phyloP scores from a whole-genome alignment of 306 rosid genomes.

The Cucumis melo region DNA sequence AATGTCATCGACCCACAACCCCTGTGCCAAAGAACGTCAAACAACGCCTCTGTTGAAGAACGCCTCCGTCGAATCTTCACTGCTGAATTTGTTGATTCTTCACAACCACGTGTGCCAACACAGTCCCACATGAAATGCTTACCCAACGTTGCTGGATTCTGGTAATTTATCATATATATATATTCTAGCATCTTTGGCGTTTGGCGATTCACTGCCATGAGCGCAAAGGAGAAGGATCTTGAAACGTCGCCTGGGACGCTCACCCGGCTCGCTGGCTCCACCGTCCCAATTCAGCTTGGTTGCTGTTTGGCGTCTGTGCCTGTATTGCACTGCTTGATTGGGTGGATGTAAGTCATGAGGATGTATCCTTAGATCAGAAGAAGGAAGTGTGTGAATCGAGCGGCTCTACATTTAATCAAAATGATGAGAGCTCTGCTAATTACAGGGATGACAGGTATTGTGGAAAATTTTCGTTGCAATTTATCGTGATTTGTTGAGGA shows the following conservation, averaged over 20 bases:
- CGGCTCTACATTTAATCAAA: background rate
- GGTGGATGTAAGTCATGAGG: constrained; percentile 14
- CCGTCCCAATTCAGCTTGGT: constrained; percentile 76
- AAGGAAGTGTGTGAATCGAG: constrained; percentile 4
- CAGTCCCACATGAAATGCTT: too few relatives aligned
- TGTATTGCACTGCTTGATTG: constrained; percentile 49
- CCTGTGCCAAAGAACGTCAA: too few relatives aligned
- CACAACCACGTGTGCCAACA: too few relatives aligned
- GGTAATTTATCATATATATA: too few relatives aligned
- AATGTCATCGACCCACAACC: too few relatives aligned
- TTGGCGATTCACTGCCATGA: constrained; percentile 28
- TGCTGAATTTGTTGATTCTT: too few relatives aligned
- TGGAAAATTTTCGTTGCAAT: background rate
- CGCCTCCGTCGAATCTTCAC: too few relatives aligned
- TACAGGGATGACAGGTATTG: constrained; percentile 62
- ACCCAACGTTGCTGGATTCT: too few relatives aligned
- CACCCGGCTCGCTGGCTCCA: constrained; percentile 96
- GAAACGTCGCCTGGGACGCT: constrained; percentile 89
- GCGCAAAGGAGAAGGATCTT: constrained; percentile 73
- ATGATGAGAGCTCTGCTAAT: constrained; percentile 28
- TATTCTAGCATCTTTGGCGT: constrained; percentile 17
- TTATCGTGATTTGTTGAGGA: background rate
- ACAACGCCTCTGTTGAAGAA: too few relatives aligned
- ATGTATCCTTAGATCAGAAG: constrained; percentile 4
- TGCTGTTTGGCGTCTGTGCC: constrained; percentile 73